phyloP scores from a whole-genome alignment of 2,329 filamentous ascomycete genomes.

The Xylaria hypoxylon region DNA sequence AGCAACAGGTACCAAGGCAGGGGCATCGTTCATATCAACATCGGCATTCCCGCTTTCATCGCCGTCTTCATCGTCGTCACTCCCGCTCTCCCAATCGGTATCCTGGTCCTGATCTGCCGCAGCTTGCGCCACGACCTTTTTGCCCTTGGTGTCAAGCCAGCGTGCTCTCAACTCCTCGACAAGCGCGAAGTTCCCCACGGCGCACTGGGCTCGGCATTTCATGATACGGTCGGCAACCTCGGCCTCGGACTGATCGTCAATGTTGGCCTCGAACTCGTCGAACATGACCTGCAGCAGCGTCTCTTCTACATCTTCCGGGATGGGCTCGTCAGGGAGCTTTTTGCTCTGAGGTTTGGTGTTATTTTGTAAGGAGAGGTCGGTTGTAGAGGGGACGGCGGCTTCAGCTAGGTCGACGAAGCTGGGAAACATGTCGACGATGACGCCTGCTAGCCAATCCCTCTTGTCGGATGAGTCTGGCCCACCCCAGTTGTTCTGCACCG shows the following conservation, averaged over 20 bases:
- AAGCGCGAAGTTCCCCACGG: conserved; percentile 72
- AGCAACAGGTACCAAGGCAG: conserved; percentile 63
- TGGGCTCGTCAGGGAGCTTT: conserved; percentile 63
- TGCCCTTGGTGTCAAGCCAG: conserved; percentile 72
- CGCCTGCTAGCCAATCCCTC: conserved; percentile 95
- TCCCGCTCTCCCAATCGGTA: conserved; percentile 68
- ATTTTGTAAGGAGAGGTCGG: conserved; percentile 19
- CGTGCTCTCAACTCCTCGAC: conserved; percentile 72
- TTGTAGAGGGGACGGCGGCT: conserved; percentile 30
- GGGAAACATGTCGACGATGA: conserved; percentile 82
- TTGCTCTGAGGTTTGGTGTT: conserved; percentile 29
- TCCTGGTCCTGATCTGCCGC: conserved; percentile 49
- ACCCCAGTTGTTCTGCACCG: conserved; percentile 89
- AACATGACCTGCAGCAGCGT: conserved; percentile 90
- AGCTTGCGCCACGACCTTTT: conserved; percentile 60
- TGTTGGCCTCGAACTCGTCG: conserved; percentile 93
- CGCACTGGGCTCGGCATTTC: conserved; percentile 71
- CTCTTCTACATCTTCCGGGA: conserved; percentile 83
- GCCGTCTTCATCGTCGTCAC: conserved; percentile 68
- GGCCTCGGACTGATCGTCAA: conserved; percentile 88
- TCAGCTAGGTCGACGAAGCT: conserved; percentile 66
- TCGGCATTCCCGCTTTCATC: conserved; percentile 66
- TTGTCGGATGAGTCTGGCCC: conserved; percentile 86
- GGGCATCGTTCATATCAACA: conserved; percentile 77
- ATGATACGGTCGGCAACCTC: conserved; percentile 80